These are phyloP conservation scores for Rachicladosporium sp. DNA, from an alignment of 2,329 filamentous ascomycete genomes.

Conservation along the genomic window DNA sequence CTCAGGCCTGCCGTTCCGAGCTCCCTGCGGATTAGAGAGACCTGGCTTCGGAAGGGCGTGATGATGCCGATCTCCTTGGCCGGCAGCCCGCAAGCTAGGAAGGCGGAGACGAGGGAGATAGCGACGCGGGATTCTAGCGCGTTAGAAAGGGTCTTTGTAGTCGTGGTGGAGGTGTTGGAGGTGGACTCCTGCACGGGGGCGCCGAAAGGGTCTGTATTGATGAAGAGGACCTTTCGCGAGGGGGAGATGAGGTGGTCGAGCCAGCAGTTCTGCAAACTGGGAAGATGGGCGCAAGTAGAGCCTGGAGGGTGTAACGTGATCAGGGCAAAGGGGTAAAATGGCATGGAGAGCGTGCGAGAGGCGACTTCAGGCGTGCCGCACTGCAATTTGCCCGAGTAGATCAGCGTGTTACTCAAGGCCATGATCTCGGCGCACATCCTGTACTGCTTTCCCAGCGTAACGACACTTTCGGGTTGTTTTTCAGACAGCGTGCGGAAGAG, in stretches of 20 bases:
- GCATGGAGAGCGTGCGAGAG: slow-evolving; percentile 53
- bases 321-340: slow-evolving; percentile 29
- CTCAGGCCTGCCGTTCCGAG: slow-evolving; percentile 34
- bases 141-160: slow-evolving; percentile 68
- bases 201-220: slow-evolving; percentile 72
- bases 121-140: slow-evolving; percentile 67
- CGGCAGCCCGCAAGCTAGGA: slow-evolving; percentile 64
- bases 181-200: slow-evolving; percentile 56
- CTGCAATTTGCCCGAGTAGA: slow-evolving; percentile 81
- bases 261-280: slow-evolving; percentile 48
- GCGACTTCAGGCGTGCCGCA: slow-evolving; percentile 75
- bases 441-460: slow-evolving; percentile 90
- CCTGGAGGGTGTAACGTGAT: slow-evolving; percentile 18
- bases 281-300: not conserved
- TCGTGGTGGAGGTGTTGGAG: slow-evolving; percentile 38
- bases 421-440: slow-evolving; percentile 98
- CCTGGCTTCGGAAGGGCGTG: slow-evolving; percentile 89
- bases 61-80: slow-evolving; percentile 79
- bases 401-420: slow-evolving; percentile 81
- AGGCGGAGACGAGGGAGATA: slow-evolving; percentile 64
- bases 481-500: slow-evolving; percentile 91
- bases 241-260: slow-evolving; percentile 59
- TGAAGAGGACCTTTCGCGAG: slow-evolving; percentile 63
- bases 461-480: slow-evolving; percentile 72
- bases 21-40: slow-evolving; percentile 65